These are phyloP conservation scores for Epichloe gansuensis DNA, from an alignment of 2,329 filamentous ascomycete genomes.

Conservation along the genomic window DNA sequence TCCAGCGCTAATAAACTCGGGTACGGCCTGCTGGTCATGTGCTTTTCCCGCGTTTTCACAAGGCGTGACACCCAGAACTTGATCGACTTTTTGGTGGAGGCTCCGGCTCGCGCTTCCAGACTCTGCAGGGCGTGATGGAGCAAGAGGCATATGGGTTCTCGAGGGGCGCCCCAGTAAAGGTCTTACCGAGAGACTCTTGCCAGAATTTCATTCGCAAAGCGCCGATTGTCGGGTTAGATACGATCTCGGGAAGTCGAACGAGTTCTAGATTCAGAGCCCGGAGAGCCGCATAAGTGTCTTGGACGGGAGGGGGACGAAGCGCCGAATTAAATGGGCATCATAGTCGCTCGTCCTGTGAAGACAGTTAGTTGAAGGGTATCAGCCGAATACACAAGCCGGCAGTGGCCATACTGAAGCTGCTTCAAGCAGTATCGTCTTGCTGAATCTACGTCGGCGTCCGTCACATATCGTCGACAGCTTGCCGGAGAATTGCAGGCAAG, in stretches of 20 bases:
- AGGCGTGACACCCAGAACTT: constrained; percentile 68
- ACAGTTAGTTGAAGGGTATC: constrained; percentile 4
- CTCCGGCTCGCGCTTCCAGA: constrained; percentile 35
- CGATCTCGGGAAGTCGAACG: constrained; percentile 77
- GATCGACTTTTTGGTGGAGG: constrained; percentile 36
- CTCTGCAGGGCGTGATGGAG: constrained; percentile 60
- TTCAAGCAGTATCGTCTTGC: constrained; percentile 42
- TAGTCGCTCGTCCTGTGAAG: constrained; percentile 66
- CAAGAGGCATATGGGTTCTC: constrained; percentile 82
- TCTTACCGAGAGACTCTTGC: constrained; percentile 70
- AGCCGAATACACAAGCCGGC: no score
- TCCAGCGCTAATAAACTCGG: constrained; percentile 62
- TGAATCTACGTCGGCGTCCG: constrained; percentile 38
- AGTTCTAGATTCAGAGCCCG: constrained; percentile 89
- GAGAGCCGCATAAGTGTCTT: constrained; percentile 79
- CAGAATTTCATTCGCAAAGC: constrained; percentile 91
- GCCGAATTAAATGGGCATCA: constrained; percentile 73
- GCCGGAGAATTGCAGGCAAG: constrained; percentile 15
- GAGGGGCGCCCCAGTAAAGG: constrained; percentile 65
- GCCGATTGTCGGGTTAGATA: constrained; percentile 77
- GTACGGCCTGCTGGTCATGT: constrained; percentile 76
- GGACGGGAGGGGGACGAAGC: constrained; percentile 68
- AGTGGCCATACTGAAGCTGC: constrained; percentile 34
- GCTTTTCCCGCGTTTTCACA: constrained; percentile 68
- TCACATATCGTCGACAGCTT: constrained; percentile 31